phyloP scores from a whole-genome alignment of 2,329 filamentous ascomycete species.

The Stemphylium vesicarium region DNA sequence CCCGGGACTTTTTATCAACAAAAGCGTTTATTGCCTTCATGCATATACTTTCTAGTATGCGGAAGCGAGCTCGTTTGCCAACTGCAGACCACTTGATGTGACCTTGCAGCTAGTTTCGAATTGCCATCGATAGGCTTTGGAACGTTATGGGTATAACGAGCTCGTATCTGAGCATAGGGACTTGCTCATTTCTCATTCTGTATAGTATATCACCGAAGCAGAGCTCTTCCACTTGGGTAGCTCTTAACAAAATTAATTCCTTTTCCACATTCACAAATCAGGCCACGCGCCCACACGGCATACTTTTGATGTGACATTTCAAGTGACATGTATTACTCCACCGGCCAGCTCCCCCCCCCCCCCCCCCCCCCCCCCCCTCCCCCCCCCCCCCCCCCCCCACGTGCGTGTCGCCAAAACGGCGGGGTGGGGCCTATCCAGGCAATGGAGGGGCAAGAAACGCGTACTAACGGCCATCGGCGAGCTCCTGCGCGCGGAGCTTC shows the following conservation, averaged over 20 bases:
- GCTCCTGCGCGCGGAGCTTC: slow-evolving; percentile 30
- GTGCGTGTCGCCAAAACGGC: slow-evolving; percentile 2
- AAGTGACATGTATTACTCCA: not conserved
- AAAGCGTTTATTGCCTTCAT: slow-evolving; percentile 16
- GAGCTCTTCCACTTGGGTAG: not conserved
- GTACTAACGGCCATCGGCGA: slow-evolving; percentile 34
- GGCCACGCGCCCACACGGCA: too few species aligned
- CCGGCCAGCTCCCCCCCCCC: not conserved
- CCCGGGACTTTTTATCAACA: slow-evolving; percentile 1
- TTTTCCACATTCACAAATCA: not conserved
- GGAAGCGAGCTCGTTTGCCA: not conserved
- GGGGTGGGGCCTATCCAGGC: slow-evolving; percentile 1
- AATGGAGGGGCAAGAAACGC: slow-evolving; percentile 15
- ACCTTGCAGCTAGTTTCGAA: slow-evolving; percentile 1
- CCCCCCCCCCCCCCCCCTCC: not conserved
- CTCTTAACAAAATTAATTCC: not conserved
- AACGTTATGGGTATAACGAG: not conserved
- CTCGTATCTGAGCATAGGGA: not conserved
- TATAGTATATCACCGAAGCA: slow-evolving; percentile 11
- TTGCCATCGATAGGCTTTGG: not conserved
- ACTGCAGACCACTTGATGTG: not conserved
- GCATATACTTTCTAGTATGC: slow-evolving; percentile 8
- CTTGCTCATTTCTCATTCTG: slow-evolving; percentile 3
- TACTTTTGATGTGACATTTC: not conserved
- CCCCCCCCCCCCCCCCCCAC: not conserved